Evolutionary conservation across 1,284 basidiomycete genomes (phyloP).

Genomic region (Rhizopogon parksii): DNA sequence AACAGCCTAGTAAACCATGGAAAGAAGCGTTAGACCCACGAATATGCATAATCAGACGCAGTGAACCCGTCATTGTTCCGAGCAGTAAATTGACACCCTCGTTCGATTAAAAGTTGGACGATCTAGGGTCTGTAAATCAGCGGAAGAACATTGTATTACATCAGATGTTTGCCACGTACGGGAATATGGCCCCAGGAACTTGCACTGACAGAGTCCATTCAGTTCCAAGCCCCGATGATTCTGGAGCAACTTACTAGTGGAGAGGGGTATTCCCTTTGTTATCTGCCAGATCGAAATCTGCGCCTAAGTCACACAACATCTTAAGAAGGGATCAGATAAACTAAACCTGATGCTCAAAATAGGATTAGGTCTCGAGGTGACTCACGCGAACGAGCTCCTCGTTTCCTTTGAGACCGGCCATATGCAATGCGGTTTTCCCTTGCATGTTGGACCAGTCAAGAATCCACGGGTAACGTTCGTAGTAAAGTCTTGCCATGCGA

Average conservation of each 20-base stretch:
- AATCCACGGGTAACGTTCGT: constrained; percentile 75
- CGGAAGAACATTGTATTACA: constrained; percentile 9
- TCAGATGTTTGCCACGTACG: constrained; percentile 36
- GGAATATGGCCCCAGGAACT: constrained; percentile 80
- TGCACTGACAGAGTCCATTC: constrained; percentile 42
- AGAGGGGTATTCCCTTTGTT: constrained; percentile 87
- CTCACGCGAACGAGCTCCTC: constrained; percentile 79
- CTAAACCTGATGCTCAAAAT: constrained; percentile 11
- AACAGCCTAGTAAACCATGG: constrained; percentile 5
- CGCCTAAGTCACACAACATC: constrained; percentile 85
- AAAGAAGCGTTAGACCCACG: constrained; percentile 43
- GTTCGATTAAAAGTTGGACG: constrained; percentile 81
- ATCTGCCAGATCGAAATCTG: constrained; percentile 84
- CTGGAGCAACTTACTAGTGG: constrained; percentile 66
- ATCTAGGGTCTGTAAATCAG: constrained; percentile 40
- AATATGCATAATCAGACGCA: constrained; percentile 88
- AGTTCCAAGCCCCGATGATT: constrained; percentile 8
- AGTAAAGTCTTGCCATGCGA: constrained; percentile 76
- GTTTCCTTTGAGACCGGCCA: constrained; percentile 84
- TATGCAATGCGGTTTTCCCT: constrained; percentile 86
- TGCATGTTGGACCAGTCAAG: constrained; percentile 86
- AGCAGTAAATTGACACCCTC: constrained; percentile 75
- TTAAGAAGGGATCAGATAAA: constrained; percentile 29
- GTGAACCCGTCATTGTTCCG: constrained; percentile 90
- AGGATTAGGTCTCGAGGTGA: constrained; percentile 14